Conservation (phyloP, 176 grass and related monocot species). For the Tillandsia leiboldiana region DNA sequence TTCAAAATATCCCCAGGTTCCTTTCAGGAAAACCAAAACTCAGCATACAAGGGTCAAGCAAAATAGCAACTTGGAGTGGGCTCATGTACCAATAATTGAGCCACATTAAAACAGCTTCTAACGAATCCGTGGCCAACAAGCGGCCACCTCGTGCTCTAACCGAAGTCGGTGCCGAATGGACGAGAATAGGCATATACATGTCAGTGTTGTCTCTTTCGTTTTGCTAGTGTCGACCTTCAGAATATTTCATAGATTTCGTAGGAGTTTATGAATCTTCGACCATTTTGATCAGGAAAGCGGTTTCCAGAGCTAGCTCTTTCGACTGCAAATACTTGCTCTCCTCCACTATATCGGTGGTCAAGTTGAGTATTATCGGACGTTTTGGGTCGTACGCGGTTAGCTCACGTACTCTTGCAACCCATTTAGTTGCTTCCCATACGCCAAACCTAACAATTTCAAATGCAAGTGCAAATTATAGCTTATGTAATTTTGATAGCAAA, state of each 20-base stretch:
- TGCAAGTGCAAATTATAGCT: slow-evolving; percentile 10
- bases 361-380: slow-evolving; percentile 73
- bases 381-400: slow-evolving; percentile 64
- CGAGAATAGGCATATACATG: neutral
- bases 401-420: slow-evolving; percentile 78
- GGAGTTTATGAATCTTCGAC: slow-evolving; percentile 24
- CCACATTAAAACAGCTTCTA: neutral
- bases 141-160: neutral
- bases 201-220: neutral
- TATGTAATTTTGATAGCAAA: no score
- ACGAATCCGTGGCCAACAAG: neutral
- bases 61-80: neutral
- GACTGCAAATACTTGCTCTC: slow-evolving; percentile 89
- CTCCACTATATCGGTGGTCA: slow-evolving; percentile 78
- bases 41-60: neutral
- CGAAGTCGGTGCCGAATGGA: neutral
- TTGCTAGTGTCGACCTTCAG: neutral
- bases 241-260: neutral
- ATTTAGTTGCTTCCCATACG: slow-evolving; percentile 96
- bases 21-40: neutral
- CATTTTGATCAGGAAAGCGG: slow-evolving; percentile 91
- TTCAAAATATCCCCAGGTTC: neutral
- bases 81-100: neutral
- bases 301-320: slow-evolving; percentile 75
- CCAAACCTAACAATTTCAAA: slow-evolving; percentile 68